These are phyloP conservation scores for Cryphonectria japonica DNA, from an alignment of 2,329 filamentous ascomycete species.

Conservation along the genomic window DNA sequence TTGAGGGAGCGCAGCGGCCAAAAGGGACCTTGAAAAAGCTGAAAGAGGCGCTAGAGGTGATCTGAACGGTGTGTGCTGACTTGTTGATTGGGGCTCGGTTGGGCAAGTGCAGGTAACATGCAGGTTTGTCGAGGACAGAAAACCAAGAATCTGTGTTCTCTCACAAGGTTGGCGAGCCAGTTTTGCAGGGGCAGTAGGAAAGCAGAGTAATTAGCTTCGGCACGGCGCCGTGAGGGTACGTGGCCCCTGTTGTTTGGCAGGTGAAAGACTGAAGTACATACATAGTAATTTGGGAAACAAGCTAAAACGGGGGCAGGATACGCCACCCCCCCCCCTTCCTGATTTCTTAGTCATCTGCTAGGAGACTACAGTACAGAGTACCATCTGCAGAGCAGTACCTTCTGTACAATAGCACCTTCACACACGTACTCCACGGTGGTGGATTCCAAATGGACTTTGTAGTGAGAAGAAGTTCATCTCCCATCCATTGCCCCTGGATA, in stretches of 20 bases:
- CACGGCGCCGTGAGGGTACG: conserved; percentile 4
- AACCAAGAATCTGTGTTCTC: neutral
- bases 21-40: neutral
- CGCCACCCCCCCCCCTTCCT: neutral
- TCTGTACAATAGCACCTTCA: neutral
- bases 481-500: neutral
- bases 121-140: conserved; percentile 5
- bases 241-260: conserved; percentile 21
- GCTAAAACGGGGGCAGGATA: conserved; percentile 2
- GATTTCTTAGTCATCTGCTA: neutral
- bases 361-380: neutral
- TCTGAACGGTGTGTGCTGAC: neutral
- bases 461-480: neutral
- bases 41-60: conserved; percentile 8
- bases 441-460: too few species aligned
- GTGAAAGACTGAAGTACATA: conserved; percentile 9
- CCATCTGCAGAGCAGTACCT: neutral
- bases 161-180: neutral
- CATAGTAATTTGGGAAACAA: conserved; percentile 1
- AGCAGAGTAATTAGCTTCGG: neutral
- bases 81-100: conserved; percentile 7
- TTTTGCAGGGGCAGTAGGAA: conserved; percentile 2
- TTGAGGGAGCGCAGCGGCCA: conserved; percentile 1
- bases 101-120: conserved; percentile 4
- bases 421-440: too few species aligned